A percentile compares a stretch with the other conserved stretches of the same genome.
Conservation (phyloP, 75 land plant genomes). For the Pinus tabuliformis region DNA sequence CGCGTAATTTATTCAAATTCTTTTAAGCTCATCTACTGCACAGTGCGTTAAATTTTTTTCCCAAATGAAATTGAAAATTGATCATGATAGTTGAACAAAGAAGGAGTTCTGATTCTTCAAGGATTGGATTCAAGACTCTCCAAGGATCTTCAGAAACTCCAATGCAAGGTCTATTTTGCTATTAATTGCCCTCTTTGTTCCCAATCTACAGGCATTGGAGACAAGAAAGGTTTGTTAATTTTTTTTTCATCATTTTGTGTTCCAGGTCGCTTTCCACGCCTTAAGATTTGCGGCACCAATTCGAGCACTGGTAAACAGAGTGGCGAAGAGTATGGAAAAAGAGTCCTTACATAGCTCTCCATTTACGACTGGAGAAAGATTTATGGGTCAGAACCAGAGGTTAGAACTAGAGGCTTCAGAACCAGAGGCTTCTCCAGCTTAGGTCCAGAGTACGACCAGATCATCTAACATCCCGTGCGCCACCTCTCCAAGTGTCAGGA, state of each 20-base stretch:
- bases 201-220: no score
- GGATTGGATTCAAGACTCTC: constrained; percentile 87
- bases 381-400: constrained; percentile 95
- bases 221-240: background rate
- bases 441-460: constrained; percentile 43
- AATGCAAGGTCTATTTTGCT: constrained; percentile 68
- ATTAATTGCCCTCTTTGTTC: background rate
- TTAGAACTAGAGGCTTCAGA: no score
- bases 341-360: constrained; percentile 67
- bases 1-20: constrained; percentile 16
- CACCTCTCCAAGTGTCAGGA: no score
- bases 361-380: constrained; percentile 64
- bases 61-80: background rate
- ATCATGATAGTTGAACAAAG: constrained; percentile 34
- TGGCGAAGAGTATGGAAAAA: constrained; percentile 64
- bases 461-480: constrained; percentile 30
- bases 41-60: background rate
- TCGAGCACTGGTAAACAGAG: constrained; percentile 44
- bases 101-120: constrained; percentile 61
- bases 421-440: constrained; percentile 79
- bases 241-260: background rate
- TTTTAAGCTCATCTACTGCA: background rate
- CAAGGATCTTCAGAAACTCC: constrained; percentile 82
- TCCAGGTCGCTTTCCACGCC: constrained; percentile 83
- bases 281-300: constrained; percentile 69